Conservation (phyloP, 1,284 basidiomycete species). For the Sporisorium graminicola region DNA sequence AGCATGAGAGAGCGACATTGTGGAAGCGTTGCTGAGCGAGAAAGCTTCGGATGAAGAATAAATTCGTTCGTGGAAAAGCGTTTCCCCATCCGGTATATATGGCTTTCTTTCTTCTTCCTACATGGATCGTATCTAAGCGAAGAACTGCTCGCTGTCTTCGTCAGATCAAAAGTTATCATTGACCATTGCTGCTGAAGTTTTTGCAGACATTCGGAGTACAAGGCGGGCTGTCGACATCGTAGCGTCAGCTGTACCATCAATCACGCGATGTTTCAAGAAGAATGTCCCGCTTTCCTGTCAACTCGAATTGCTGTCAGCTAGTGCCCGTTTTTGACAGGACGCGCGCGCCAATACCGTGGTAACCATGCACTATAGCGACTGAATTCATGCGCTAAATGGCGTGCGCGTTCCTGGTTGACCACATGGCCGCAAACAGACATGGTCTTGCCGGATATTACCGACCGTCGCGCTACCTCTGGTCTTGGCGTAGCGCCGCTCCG, state of each 20-base stretch:
- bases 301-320: slow-evolving; percentile 1
- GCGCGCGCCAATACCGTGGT: neutral
- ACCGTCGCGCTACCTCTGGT: neutral
- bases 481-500: neutral
- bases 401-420: neutral
- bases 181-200: neutral
- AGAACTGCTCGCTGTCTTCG: neutral
- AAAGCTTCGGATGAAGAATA: neutral
- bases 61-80: neutral
- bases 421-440: neutral
- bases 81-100: neutral
- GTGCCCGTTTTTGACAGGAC: neutral
- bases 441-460: neutral
- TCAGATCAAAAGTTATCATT: neutral
- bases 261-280: neutral
- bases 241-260: neutral
- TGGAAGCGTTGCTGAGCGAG: neutral
- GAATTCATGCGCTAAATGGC: neutral
- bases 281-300: neutral
- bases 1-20: neutral
- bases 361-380: neutral
- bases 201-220: too few relatives aligned
- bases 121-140: neutral
- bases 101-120: neutral
- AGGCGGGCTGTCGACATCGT: neutral